phyloP scores from a whole-genome alignment of 2,329 filamentous ascomycete genomes.

The Epichloe gansuensis region DNA sequence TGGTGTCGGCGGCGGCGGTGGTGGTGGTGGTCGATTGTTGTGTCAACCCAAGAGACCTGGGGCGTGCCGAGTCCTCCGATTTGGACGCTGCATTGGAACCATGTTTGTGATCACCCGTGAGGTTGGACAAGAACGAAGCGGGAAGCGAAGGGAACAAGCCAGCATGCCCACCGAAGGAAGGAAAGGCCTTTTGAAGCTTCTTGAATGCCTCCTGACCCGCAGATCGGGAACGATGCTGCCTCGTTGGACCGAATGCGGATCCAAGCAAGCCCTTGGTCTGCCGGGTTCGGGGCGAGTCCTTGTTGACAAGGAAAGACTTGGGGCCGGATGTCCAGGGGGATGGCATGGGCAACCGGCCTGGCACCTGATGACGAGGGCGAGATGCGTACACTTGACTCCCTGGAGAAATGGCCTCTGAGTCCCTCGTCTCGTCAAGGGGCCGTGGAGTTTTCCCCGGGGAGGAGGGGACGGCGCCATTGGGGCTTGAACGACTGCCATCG shows the following conservation, averaged over 20 bases:
- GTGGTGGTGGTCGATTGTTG: not conserved
- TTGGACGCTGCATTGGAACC: not conserved
- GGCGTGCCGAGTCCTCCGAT: not conserved
- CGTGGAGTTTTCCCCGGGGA: slow-evolving; percentile 9
- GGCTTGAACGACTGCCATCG: slow-evolving; percentile 5
- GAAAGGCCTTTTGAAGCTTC: slow-evolving; percentile 42
- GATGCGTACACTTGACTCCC: not conserved
- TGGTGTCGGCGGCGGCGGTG: too few species aligned
- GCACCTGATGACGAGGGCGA: not conserved
- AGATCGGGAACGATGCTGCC: slow-evolving; percentile 39
- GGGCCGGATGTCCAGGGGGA: slow-evolving; percentile 19
- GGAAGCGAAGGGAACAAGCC: slow-evolving; percentile 30
- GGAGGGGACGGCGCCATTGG: slow-evolving; percentile 7
- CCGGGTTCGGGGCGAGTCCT: slow-evolving; percentile 11
- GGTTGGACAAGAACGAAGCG: slow-evolving; percentile 24
- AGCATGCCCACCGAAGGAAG: slow-evolving; percentile 30
- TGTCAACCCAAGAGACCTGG: slow-evolving; percentile 1
- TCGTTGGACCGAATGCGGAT: slow-evolving; percentile 32
- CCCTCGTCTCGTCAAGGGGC: not conserved
- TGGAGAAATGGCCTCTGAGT: not conserved
- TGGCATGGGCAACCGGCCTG: slow-evolving; percentile 10
- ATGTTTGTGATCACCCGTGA: slow-evolving; percentile 17
- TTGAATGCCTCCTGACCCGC: slow-evolving; percentile 44
- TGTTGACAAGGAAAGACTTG: slow-evolving; percentile 6
- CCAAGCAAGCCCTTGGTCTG: slow-evolving; percentile 24